These are phyloP conservation scores for Vitellaria paradoxa DNA, from an alignment of 179 eudicot species.

Conservation along the genomic window DNA sequence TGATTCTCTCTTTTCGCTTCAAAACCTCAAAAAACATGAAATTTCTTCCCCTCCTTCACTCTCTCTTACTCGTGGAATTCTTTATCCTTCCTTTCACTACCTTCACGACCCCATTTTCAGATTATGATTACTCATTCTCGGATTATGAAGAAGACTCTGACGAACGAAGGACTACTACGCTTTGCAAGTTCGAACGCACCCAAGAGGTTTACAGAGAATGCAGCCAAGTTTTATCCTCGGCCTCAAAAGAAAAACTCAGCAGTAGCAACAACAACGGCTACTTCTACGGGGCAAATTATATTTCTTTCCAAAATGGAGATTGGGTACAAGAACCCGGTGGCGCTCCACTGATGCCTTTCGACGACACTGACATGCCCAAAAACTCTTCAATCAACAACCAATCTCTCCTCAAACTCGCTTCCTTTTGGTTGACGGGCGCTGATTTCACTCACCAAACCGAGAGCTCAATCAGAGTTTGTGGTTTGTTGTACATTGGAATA, in stretches of 20 bases:
- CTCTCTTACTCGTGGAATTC: not conserved
- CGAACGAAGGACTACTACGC: not conserved
- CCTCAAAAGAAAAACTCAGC: not conserved
- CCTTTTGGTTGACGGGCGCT: constrained; percentile 70
- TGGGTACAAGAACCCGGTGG: constrained; percentile 62
- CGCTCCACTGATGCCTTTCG: constrained; percentile 69
- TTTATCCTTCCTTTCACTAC: not conserved
- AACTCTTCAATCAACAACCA: constrained; percentile 17
- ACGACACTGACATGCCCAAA: constrained; percentile 25
- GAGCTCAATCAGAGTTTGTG: constrained; percentile 54
- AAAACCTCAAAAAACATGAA: not conserved
- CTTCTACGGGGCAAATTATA: not conserved
- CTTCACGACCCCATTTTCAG: not conserved
- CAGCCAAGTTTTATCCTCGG: not conserved
- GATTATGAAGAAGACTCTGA: not conserved
- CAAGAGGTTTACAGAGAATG: not conserved
- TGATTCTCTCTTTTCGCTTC: not conserved
- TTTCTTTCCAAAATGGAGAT: constrained; percentile 54
- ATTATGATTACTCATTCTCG: not conserved
- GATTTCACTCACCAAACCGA: constrained; percentile 40
- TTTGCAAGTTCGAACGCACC: not conserved
- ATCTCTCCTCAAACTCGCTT: constrained; percentile 44
- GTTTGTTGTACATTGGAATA: constrained; percentile 52
- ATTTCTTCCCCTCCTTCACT: not conserved
- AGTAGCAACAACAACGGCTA: not conserved